Evolutionary conservation across 2,329 filamentous ascomycete species (phyloP).

Genomic region (Aspergillus intermedius): DNA sequence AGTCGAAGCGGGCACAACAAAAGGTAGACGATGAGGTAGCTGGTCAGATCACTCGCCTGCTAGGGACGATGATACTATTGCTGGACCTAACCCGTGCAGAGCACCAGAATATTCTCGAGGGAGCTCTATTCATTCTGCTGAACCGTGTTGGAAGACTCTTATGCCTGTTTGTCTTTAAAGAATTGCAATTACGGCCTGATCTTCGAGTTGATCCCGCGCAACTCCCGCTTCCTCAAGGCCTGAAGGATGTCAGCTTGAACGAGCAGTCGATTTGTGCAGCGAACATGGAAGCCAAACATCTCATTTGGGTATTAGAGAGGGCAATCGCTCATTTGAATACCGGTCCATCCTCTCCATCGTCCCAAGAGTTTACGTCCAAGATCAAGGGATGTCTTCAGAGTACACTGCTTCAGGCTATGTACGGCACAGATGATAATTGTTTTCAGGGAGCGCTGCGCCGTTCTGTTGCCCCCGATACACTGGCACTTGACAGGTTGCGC

Average conservation of each 20-base stretch:
- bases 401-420: conserved; percentile 37
- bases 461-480: conserved; percentile 14
- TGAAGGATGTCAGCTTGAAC: conserved; percentile 19
- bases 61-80: conserved; percentile 25
- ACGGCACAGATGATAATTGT: conserved; percentile 27
- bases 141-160: conserved; percentile 36
- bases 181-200: conserved; percentile 22
- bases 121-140: conserved; percentile 33
- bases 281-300: conserved; percentile 28
- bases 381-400: conserved; percentile 31
- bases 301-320: conserved; percentile 31
- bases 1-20: conserved; percentile 2
- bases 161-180: conserved; percentile 34
- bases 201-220: conserved; percentile 15
- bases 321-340: conserved; percentile 19
- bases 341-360: neutral
- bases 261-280: conserved; percentile 19
- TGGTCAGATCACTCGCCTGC: conserved; percentile 16
- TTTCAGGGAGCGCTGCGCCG: conserved; percentile 24
- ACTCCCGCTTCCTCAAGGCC: conserved; percentile 26
- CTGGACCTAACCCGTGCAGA: conserved; percentile 19
- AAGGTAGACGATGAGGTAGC: conserved; percentile 12
- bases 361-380: conserved; percentile 12
- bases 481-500: conserved; percentile 9
- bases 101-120: conserved; percentile 35